Evolutionary conservation across 305 asterid species (phyloP), one percentile per base, ranked within the genome.

Genomic region (Solanum chacoense): DNA sequence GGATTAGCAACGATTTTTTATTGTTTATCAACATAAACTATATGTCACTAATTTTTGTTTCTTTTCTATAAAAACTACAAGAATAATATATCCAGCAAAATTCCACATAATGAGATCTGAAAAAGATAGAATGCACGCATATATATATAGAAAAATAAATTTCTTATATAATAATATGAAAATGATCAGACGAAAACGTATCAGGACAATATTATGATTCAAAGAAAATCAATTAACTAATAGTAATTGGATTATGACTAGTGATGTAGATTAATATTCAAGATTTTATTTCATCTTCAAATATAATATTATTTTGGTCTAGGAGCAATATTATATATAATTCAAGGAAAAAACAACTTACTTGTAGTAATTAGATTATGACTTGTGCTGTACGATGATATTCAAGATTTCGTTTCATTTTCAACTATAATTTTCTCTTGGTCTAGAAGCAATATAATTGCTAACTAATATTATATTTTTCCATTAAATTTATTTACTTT

Each of bases 1-100:
- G 22, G 1, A 72, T 3, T 29, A 13, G 6, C n/a, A 14, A 72
- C 2, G 1, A 72, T 8, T 28, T 28, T 28, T 28, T 71, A 13
- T 8, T 28, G 1, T 29, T 72, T 72, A 29, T 31, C 3, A 1
- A 29, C 22, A 14, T 7, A 29, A 29, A 10, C 5, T 29, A 12
- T 72, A 0, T 0, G 0, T 72, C 77, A 12, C 36, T 72, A 28
- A 13, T 12, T 71, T 12, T 0, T 71, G 0, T 71, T 71, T 71
- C 76, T 71, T 28, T 26, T 71, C 35, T 28, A 50, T 0, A 2
- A 50, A 1, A 50, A 2, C 0, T 16, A 50, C 0, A 16, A 50
- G 0, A 16, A 50, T 0, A 50, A 6, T 50, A 0, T 50, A 50
- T 50, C 1, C 4, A 16, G 9, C 1, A 0, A 50, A 50, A 1